phyloP scores from a whole-genome alignment of 352 stramenopile species.

The Phytopythium mirpurense region DNA sequence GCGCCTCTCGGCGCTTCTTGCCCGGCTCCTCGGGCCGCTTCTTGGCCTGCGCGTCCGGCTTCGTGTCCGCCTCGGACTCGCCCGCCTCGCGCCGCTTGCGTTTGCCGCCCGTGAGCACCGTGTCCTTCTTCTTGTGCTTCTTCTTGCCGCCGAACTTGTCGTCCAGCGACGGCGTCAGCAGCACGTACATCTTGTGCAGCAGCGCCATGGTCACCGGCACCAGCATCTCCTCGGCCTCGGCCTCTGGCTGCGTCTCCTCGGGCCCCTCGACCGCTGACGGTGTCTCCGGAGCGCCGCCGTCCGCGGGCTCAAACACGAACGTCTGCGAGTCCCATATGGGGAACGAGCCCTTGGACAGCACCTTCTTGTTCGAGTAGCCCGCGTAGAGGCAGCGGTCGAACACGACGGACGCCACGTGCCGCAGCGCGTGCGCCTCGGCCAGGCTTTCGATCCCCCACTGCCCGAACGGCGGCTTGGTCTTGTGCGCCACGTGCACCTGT shows the following conservation, averaged over 20 bases:
- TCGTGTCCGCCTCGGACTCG: background rate
- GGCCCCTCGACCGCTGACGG: slow-evolving; percentile 9
- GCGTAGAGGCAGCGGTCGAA: slow-evolving; percentile 92
- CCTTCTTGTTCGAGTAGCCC: slow-evolving; percentile 95
- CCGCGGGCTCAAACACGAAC: slow-evolving; percentile 86
- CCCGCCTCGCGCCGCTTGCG: slow-evolving; percentile 14
- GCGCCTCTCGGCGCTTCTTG: slow-evolving; percentile 7
- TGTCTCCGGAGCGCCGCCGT: slow-evolving; percentile 5
- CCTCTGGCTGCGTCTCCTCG: slow-evolving; percentile 8
- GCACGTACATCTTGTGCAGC: slow-evolving; percentile 59
- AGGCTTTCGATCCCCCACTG: slow-evolving; percentile 85
- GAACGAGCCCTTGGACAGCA: slow-evolving; percentile 93
- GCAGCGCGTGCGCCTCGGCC: slow-evolving; percentile 36
- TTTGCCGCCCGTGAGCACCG: slow-evolving; percentile 16
- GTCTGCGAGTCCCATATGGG: slow-evolving; percentile 95
- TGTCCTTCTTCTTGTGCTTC: slow-evolving; percentile 32
- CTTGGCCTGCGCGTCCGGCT: background rate
- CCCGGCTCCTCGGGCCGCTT: slow-evolving; percentile 6
- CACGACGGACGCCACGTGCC: slow-evolving; percentile 72
- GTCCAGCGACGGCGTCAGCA: slow-evolving; percentile 55
- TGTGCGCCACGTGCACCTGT: slow-evolving; percentile 95
- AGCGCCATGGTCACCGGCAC: slow-evolving; percentile 51
- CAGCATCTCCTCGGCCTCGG: slow-evolving; percentile 9
- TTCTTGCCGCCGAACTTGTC: slow-evolving; percentile 47
- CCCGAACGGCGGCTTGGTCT: slow-evolving; percentile 91